phyloP scores from a whole-genome alignment of 106 monocot species.

The Apostasia shenzhenica region DNA sequence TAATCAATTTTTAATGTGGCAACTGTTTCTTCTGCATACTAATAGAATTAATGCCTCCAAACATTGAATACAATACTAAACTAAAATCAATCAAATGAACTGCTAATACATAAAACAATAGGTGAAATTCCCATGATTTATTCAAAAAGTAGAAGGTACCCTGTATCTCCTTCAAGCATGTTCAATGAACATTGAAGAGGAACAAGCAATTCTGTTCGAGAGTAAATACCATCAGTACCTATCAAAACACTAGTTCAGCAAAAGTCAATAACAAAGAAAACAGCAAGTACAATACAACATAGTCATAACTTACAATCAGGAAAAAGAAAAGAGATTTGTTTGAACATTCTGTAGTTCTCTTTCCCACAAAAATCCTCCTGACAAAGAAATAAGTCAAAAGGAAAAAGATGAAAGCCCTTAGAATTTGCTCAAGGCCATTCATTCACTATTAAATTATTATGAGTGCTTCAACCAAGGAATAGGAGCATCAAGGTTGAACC shows the following conservation, averaged over 20 bases:
- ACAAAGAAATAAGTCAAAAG: neutral
- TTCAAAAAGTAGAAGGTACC: conserved; percentile 40
- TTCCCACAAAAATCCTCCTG: conserved; percentile 21
- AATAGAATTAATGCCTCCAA: neutral
- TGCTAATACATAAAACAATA: neutral
- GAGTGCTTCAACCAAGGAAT: no score
- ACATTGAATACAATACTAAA: neutral
- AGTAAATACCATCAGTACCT: conserved; percentile 9
- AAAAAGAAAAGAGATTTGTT: conserved; percentile 44
- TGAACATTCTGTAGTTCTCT: conserved; percentile 28
- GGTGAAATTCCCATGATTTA: neutral
- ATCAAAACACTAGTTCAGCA: conserved; percentile 1
- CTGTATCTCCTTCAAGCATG: conserved; percentile 95
- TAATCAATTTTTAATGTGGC: no score
- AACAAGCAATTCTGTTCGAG: conserved; percentile 34
- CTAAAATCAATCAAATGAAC: neutral
- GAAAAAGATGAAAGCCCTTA: no score
- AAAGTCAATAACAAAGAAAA: conserved; percentile 3
- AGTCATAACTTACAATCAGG: conserved; percentile 24
- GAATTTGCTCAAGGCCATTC: no score
- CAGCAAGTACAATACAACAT: neutral
- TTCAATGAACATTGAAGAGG: conserved; percentile 72
- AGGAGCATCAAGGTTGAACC: no score
- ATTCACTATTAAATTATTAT: no score
- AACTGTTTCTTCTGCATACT: neutral